phyloP scores from a whole-genome alignment of 495 filamentous ascomycete species.

The Pseudotulostoma volvatum region DNA sequence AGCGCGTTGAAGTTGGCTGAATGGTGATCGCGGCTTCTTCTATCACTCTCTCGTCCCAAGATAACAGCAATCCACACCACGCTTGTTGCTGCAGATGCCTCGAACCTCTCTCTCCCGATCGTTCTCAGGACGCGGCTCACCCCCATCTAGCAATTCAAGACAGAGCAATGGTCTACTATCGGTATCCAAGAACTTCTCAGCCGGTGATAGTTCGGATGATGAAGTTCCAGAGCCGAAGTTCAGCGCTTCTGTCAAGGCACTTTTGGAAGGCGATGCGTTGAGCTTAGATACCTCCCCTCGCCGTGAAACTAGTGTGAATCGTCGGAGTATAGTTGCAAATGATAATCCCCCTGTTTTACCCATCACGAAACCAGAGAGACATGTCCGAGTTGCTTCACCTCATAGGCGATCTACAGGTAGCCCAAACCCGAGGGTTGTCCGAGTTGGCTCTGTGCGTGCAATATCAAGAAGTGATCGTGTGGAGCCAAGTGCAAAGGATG shows the following conservation, averaged over 20 bases:
- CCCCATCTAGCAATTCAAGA: slow-evolving; percentile 13
- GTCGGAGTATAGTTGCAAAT: slow-evolving; percentile 9
- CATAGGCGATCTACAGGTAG: slow-evolving; percentile 26
- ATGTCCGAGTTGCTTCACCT: slow-evolving; percentile 25
- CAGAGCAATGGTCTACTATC: slow-evolving; percentile 10
- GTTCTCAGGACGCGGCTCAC: slow-evolving; percentile 25
- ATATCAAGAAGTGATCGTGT: slow-evolving; percentile 19
- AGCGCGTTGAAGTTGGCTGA: too few relatives aligned
- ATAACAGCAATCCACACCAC: too few relatives aligned
- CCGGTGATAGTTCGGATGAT: slow-evolving; percentile 58
- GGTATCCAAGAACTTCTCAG: slow-evolving; percentile 20
- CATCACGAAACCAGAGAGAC: slow-evolving; percentile 19
- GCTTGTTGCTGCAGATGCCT: too few relatives aligned
- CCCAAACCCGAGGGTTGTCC: slow-evolving; percentile 38
- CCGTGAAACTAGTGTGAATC: slow-evolving; percentile 26
- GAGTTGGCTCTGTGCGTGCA: slow-evolving; percentile 34
- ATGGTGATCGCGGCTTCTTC: too few relatives aligned
- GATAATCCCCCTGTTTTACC: slow-evolving; percentile 9
- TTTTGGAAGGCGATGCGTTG: slow-evolving; percentile 48
- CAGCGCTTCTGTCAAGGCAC: slow-evolving; percentile 61
- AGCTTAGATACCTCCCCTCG: slow-evolving; percentile 33
- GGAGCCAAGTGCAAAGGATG: slow-evolving; percentile 9
- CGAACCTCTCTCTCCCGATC: too few relatives aligned
- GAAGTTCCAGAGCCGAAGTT: slow-evolving; percentile 59
- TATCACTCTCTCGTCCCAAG: too few relatives aligned